A percentile compares a stretch with the other conserved stretches of the same genome.
These are phyloP conservation scores for Tricholoma sp. DNA, from an alignment of 768 basidiomycete species.

Conservation along the genomic window DNA sequence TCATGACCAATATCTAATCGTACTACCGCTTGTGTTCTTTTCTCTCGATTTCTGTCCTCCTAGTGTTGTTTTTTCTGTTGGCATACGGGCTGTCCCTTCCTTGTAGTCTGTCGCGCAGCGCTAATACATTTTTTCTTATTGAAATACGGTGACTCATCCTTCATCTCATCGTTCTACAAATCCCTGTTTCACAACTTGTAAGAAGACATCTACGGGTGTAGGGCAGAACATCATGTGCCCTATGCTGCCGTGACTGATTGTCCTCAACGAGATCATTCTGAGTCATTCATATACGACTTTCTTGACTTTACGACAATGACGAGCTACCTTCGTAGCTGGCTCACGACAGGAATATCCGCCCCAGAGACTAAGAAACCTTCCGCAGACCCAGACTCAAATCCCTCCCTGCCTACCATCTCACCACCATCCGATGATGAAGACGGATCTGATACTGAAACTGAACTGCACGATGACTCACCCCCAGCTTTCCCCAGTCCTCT, in stretches of 20 bases:
- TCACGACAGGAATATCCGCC: slow-evolving; percentile 33
- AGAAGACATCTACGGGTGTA: no score
- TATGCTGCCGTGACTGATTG: no score
- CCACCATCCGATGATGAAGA: slow-evolving; percentile 38
- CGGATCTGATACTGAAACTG: slow-evolving; percentile 20
- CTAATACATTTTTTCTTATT: not conserved
- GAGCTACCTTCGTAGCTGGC: slow-evolving; percentile 59
- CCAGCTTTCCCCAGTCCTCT: slow-evolving; percentile 70
- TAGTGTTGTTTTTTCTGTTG: not conserved
- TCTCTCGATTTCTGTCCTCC: not conserved
- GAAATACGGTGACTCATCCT: not conserved
- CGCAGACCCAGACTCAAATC: not conserved
- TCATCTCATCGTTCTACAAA: no score
- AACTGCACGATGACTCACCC: slow-evolving; percentile 50
- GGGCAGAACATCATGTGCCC: no score
- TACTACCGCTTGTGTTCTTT: not conserved
- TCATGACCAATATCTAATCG: not conserved
- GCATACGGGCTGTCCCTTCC: not conserved
- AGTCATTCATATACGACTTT: no score
- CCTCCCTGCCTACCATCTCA: slow-evolving; percentile 23
- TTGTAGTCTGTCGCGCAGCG: not conserved
- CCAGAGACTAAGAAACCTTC: slow-evolving; percentile 10
- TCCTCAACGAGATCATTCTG: no score
- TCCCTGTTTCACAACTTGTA: no score
- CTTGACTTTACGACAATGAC: slow-evolving; percentile 32